Base-by-base conservation (phyloP, 306 rosid genomes). In the Elaeagnus macrophylla region DNA sequence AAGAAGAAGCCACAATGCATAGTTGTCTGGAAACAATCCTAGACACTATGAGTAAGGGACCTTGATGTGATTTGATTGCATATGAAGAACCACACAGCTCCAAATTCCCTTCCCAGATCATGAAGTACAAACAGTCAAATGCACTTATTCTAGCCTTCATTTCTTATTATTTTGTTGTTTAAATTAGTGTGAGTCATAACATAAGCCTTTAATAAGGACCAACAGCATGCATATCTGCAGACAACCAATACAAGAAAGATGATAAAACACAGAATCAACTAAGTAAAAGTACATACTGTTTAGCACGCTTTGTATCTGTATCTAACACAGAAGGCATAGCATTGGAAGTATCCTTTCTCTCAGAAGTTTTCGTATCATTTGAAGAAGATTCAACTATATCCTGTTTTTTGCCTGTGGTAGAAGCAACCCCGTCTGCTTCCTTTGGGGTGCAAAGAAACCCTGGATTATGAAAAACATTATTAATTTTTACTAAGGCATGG, bases 301-400 rank as follows among this genome's bases (percentile, higher is more conserved):
- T 93, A 62, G 99, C 95, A 1, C 99, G 99, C 61, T 93, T 93
- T 17, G 94, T 73, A 65, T 93, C 99, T 6, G 94, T 75, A 56
- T 93, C 99, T 14, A 84, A 82, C 45, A 79, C 70, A 68, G 83
- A 70, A 15, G 83, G 43, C 76, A 74, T 87, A 39, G 79, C 76
- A 73, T 66, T 75, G 18, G 77, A 73, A 63, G 67, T 69, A 54
- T 91, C 96, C 72, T 72, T 87, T 75, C 75, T 84, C 40, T 93
- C 96, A 69, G 67, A 67, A 67, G 68, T 61, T 72, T 57, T 80
- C 43, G 73, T 54, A 74, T 91, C 95, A 42, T 82, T 87, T 57
- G 74, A 57, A 69, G 79, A 72, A 51, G 81, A 61, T 72, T 93
- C 94, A 54, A 64, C 43, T 40, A 65, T 63, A 53, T 80, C 95